These are phyloP conservation scores for Phaeodactylum tricornutum DNA, from an alignment of 108 stramenopile genomes.

Conservation along the genomic window DNA sequence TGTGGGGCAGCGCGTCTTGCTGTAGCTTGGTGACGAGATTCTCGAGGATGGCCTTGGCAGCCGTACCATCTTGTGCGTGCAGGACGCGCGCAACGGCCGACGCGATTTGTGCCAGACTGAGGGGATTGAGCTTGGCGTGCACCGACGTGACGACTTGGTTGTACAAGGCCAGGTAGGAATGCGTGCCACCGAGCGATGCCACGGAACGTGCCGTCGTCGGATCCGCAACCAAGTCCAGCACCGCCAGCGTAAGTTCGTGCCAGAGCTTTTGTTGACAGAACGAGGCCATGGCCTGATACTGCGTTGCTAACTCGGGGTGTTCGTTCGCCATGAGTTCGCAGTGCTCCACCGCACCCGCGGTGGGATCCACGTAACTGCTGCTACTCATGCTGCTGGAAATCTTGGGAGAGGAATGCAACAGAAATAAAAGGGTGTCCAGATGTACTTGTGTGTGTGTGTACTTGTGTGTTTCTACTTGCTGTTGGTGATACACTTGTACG, in stretches of 20 bases:
- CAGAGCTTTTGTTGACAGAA: slow-evolving; percentile 79
- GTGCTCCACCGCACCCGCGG: slow-evolving; percentile 63
- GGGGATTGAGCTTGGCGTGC: slow-evolving; percentile 78
- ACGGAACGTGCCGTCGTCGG: neutral
- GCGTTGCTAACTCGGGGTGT: slow-evolving; percentile 70
- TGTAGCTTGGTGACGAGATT: slow-evolving; percentile 19
- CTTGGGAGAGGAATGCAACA: too few species aligned
- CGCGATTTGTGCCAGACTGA: slow-evolving; percentile 82
- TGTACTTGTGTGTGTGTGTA: too few species aligned
- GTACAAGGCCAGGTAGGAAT: slow-evolving; percentile 53
- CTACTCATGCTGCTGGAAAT: neutral
- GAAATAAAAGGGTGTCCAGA: too few species aligned
- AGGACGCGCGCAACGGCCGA: slow-evolving; percentile 49
- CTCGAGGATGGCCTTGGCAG: slow-evolving; percentile 34
- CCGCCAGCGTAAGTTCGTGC: slow-evolving; percentile 87
- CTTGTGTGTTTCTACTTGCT: too few species aligned
- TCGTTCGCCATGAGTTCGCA: slow-evolving; percentile 60
- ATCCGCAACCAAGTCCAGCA: slow-evolving; percentile 41
- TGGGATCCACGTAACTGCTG: slow-evolving; percentile 27
- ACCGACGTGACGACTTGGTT: slow-evolving; percentile 42
- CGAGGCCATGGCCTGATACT: slow-evolving; percentile 49
- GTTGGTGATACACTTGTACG: too few species aligned
- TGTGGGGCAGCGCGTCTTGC: slow-evolving; percentile 20
- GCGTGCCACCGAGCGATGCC: slow-evolving; percentile 29
- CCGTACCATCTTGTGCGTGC: slow-evolving; percentile 21